phyloP scores from a whole-genome alignment of 73 alveolate species.

The Breviolum minutum region DNA sequence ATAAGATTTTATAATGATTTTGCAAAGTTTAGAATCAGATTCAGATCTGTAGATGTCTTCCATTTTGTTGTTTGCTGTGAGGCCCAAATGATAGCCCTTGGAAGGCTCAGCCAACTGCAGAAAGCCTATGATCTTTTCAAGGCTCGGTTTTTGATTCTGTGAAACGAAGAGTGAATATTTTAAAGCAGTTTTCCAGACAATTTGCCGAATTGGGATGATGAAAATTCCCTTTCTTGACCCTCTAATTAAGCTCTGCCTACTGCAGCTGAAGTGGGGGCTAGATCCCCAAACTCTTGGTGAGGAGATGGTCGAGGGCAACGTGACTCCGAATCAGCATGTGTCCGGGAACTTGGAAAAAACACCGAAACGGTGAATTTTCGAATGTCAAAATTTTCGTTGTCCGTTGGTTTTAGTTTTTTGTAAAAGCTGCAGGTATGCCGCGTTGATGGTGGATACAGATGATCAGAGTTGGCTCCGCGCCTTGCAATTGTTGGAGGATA shows the following conservation, averaged over 20 bases:
- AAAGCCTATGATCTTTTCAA: conserved; percentile 34
- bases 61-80: too few relatives aligned
- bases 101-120: conserved; percentile 7
- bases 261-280: too few relatives aligned
- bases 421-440: conserved; percentile 24
- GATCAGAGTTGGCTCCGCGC: conserved; percentile 18
- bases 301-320: conserved; percentile 17
- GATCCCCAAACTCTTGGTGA: not conserved
- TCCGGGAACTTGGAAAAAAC: not conserved
- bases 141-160: not conserved
- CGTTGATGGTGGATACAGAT: conserved; percentile 30
- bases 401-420: too few relatives aligned
- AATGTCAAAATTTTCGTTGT: not conserved
- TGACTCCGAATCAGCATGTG: conserved; percentile 28
- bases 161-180: not conserved
- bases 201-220: not conserved
- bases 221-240: not conserved
- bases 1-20: too few relatives aligned
- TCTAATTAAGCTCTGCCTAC: too few relatives aligned
- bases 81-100: not conserved
- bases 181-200: not conserved
- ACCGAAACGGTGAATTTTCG: not conserved
- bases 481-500: conserved; percentile 34
- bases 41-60: too few relatives aligned
- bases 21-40: too few relatives aligned